phyloP scores from a whole-genome alignment of 495 filamentous ascomycete genomes.

The Cercophora scortea region DNA sequence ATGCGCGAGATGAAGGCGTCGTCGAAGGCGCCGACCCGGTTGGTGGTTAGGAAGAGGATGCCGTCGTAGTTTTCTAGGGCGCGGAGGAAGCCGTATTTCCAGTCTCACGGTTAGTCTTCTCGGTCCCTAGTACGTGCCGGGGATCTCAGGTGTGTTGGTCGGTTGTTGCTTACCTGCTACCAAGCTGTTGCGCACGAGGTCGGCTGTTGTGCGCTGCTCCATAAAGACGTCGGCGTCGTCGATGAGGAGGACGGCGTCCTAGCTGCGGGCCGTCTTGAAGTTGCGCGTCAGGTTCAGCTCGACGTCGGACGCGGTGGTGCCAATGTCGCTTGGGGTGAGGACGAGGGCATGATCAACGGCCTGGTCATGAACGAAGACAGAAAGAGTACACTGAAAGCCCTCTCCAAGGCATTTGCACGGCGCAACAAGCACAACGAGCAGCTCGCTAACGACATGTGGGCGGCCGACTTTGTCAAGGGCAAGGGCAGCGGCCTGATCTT shows the following conservation, averaged over 20 bases:
- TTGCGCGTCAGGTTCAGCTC: constrained; percentile 1
- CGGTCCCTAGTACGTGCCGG: no score
- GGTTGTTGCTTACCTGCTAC: neutral
- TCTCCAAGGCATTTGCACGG: constrained; percentile 21
- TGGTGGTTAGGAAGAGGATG: constrained; percentile 34
- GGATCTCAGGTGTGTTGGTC: no score
- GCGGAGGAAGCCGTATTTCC: constrained; percentile 34
- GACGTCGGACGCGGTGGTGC: neutral
- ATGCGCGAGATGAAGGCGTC: constrained; percentile 49
- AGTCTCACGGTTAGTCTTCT: no score
- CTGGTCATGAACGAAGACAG: constrained; percentile 24
- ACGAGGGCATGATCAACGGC: constrained; percentile 14
- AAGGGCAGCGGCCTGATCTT: constrained; percentile 38
- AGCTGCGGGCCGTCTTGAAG: constrained; percentile 3
- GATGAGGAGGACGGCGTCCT: constrained; percentile 22
- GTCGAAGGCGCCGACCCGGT: constrained; percentile 45
- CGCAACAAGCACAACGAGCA: constrained; percentile 3
- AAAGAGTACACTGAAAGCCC: constrained; percentile 22
- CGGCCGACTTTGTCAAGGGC: constrained; percentile 26
- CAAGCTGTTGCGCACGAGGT: constrained; percentile 7
- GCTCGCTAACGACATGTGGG: constrained; percentile 8
- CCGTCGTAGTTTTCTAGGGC: constrained; percentile 46
- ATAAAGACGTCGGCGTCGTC: constrained; percentile 33
- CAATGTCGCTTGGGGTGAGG: constrained; percentile 17
- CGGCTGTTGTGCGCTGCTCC: constrained; percentile 15